Base-by-base conservation (phyloP, 1,284 basidiomycete genomes). In the Ceratobasidium sp. region DNA sequence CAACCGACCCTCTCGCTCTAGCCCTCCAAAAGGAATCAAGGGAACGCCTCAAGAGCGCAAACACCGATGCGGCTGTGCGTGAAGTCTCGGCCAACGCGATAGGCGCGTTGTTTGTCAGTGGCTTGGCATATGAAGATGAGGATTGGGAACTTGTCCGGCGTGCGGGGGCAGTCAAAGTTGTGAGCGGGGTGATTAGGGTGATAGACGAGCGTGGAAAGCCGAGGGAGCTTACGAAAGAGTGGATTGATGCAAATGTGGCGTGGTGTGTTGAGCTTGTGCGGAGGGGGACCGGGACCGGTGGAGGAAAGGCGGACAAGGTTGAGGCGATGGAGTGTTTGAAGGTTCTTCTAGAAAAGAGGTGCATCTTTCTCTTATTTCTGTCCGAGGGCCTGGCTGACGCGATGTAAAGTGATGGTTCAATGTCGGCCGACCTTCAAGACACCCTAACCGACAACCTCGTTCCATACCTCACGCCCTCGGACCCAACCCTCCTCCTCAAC, bases 111-210 rank as follows among this genome's bases (percentile, higher is more conserved):
- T 42, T 71, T 33, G 58, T 60, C 1, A 44, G n/a, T 2, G 48
- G 53, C 9, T 30, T 61, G 16, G 28, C 42, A 36, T 71, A 61
- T 25, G 69, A 85, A 59, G 83, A 85, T 61, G 87, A 85, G 75
- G 92, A 93, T 76, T 93, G 92, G 91, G 89, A 91, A 56, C 86
- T 86, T 4, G 88, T 98, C 70, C 91, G 96, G 77, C 86, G 89
- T 56, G 86, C 88, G 3, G 86, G 87, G 49, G 88, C 89, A 21
- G 88, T 93, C 60, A 87, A 83, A 76, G 89, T 92, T 21, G 86
- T 92, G 42, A 87, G 84, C 6, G 87, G 87, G 74, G 91, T 93
- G 12, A 46, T 62, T 8, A 49, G 30, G 44, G 44, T 38, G 11
- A 51, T 71, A 25, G 62, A 25, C 23, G 58, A 38, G 56, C 46